Percentiles rank a stretch among this genome's conserved stretches.
phyloP scores from a whole-genome alignment of 2,329 filamentous ascomycete species.

The Fusarium protoensiforme region DNA sequence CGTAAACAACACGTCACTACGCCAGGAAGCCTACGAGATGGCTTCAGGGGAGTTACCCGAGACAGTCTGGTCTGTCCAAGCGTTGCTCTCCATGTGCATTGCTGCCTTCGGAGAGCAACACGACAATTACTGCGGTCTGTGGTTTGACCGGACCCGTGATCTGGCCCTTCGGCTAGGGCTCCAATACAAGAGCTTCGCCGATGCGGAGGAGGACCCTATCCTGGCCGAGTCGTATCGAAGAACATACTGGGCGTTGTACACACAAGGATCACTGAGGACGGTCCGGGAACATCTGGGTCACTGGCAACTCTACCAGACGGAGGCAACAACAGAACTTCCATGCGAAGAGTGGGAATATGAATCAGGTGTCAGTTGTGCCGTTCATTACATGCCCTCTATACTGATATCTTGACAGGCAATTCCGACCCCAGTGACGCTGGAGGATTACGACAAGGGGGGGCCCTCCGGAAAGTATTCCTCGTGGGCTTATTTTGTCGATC shows the following conservation, averaged over 20 bases:
- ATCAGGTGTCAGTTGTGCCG: conserved; percentile 16
- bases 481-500: conserved; percentile 36
- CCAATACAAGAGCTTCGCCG: conserved; percentile 31
- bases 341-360: conserved; percentile 42
- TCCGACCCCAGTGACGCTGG: conserved; percentile 22
- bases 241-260: conserved; percentile 40
- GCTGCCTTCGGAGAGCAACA: conserved; percentile 26
- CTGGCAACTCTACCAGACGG: conserved; percentile 14
- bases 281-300: conserved; percentile 19
- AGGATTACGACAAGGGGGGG: conserved; percentile 20
- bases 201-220: conserved; percentile 16
- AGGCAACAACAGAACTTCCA: conserved; percentile 32
- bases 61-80: conserved; percentile 40
- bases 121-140: neutral
- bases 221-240: conserved; percentile 39
- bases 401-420: conserved; percentile 24
- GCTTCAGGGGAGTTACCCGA: conserved; percentile 12
- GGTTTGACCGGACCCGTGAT: conserved; percentile 17
- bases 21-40: conserved; percentile 25
- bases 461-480: conserved; percentile 25
- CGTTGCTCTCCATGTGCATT: conserved; percentile 33
- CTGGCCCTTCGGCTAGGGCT: conserved; percentile 32
- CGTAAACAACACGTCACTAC: conserved; percentile 14
- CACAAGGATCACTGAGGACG: conserved; percentile 31
- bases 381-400: neutral